These are phyloP conservation scores for Apiospora aurea DNA, from an alignment of 2,329 filamentous ascomycete species.

Conservation along the genomic window DNA sequence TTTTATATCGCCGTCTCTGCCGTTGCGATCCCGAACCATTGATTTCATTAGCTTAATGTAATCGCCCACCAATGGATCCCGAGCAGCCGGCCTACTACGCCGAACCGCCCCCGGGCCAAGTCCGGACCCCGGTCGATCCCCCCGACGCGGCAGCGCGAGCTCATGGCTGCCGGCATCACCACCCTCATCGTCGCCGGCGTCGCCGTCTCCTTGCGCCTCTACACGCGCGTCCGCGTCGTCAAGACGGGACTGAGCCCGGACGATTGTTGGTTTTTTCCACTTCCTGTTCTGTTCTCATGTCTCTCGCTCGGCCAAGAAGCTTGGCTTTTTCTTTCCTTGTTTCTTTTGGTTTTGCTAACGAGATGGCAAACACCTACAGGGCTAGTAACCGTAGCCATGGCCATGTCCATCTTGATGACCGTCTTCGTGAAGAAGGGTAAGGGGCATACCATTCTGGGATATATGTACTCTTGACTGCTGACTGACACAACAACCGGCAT, in stretches of 20 bases:
- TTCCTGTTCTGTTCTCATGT: background rate
- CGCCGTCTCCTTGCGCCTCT: conserved; percentile 29
- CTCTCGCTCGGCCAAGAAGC: background rate
- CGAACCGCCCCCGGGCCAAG: conserved; percentile 30
- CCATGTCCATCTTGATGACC: conserved; percentile 31
- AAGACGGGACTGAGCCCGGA: conserved; percentile 29
- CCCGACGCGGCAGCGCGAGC: conserved; percentile 27
- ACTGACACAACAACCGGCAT: background rate
- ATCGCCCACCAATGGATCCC: background rate
- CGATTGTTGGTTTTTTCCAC: conserved; percentile 25
- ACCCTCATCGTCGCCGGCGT: conserved; percentile 30
- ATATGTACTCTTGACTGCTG: background rate
- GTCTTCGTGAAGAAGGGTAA: conserved; percentile 33
- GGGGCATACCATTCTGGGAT: background rate
- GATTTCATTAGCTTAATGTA: background rate
- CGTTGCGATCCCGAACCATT: too few relatives aligned
- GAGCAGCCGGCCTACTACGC: conserved; percentile 28
- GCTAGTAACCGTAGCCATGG: conserved; percentile 30
- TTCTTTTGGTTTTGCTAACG: background rate
- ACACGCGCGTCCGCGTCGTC: conserved; percentile 29
- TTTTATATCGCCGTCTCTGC: too few relatives aligned
- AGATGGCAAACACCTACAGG: conserved; percentile 24
- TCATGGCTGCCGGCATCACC: conserved; percentile 32
- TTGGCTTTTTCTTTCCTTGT: too few relatives aligned
- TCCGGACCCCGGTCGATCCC: conserved; percentile 31